These are phyloP conservation scores for Mycocalia duriaeana DNA, from an alignment of 1,284 basidiomycete genomes.

Conservation along the genomic window DNA sequence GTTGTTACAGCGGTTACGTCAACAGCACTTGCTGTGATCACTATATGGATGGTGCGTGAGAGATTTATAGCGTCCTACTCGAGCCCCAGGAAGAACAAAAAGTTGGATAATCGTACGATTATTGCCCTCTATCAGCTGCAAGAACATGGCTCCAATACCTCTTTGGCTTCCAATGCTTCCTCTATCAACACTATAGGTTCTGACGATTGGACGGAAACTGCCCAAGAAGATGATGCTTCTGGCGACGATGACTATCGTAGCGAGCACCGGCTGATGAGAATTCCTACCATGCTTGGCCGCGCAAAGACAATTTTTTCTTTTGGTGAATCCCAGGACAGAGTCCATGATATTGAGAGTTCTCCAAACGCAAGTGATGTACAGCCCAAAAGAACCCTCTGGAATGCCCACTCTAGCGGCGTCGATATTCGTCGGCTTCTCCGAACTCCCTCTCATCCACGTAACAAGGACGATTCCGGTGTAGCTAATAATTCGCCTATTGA, in stretches of 20 bases:
- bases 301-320: neutral
- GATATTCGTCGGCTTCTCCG: neutral
- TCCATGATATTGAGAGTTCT: neutral
- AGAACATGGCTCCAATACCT: neutral
- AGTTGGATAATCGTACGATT: neutral
- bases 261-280: neutral
- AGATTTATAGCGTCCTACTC: slow-evolving; percentile 44
- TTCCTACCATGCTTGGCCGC: neutral
- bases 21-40: slow-evolving; percentile 70
- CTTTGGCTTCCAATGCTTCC: neutral
- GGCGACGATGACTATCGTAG: neutral
- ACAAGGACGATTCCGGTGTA: neutral
- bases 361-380: neutral
- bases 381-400: neutral
- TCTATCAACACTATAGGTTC: neutral
- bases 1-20: slow-evolving; percentile 71
- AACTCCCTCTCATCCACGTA: neutral
- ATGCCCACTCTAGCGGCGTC: neutral
- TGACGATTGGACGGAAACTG: neutral
- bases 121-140: neutral
- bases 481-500: slow-evolving; percentile 36
- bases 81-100: neutral
- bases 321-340: neutral
- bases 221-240: neutral
- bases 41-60: slow-evolving; percentile 74